A percentile compares a stretch with the other conserved stretches of the same genome.
These are phyloP conservation scores for Rhizopus stolonifer DNA, from an alignment of 371 early-diverging fungal genomes.

Conservation along the genomic window DNA sequence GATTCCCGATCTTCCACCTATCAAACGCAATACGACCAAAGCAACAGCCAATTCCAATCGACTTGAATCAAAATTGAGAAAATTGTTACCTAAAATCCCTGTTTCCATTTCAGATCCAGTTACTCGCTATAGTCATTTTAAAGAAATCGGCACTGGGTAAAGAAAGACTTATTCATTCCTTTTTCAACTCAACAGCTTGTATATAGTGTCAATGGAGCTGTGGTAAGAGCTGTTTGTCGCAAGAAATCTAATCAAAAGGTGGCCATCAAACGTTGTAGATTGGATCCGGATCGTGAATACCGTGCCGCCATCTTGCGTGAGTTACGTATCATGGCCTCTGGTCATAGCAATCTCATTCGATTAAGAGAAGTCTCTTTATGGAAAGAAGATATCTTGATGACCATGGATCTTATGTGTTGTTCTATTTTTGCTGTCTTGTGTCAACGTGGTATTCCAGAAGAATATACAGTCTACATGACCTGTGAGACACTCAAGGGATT, in stretches of 20 bases:
- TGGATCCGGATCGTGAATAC: slow-evolving; percentile 46
- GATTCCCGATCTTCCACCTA: slow-evolving; percentile 29
- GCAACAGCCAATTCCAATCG: slow-evolving; percentile 20
- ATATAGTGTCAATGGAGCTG: slow-evolving; percentile 50
- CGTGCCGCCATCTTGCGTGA: slow-evolving; percentile 48
- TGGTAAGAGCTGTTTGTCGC: slow-evolving; percentile 38
- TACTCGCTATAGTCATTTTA: slow-evolving; percentile 39
- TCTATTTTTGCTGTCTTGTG: slow-evolving; percentile 50
- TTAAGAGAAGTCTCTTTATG: slow-evolving; percentile 42
- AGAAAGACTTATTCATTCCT: background rate
- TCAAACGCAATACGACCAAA: slow-evolving; percentile 10
- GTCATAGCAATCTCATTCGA: slow-evolving; percentile 39
- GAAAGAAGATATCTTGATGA: slow-evolving; percentile 48
- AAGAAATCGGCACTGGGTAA: slow-evolving; percentile 56
- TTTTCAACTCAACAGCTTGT: slow-evolving; percentile 1
- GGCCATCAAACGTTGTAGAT: slow-evolving; percentile 47
- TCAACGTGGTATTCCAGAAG: slow-evolving; percentile 49
- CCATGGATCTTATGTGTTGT: slow-evolving; percentile 52
- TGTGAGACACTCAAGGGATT: slow-evolving; percentile 68
- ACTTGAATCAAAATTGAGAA: slow-evolving; percentile 40
- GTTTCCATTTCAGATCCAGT: slow-evolving; percentile 38
- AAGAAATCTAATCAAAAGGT: slow-evolving; percentile 32
- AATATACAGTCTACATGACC: slow-evolving; percentile 37
- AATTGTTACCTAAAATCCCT: slow-evolving; percentile 38
- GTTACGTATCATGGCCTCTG: slow-evolving; percentile 44